These are phyloP conservation scores for Pythium coloratum DNA, from an alignment of 352 stramenopile species.

Conservation along the genomic window DNA sequence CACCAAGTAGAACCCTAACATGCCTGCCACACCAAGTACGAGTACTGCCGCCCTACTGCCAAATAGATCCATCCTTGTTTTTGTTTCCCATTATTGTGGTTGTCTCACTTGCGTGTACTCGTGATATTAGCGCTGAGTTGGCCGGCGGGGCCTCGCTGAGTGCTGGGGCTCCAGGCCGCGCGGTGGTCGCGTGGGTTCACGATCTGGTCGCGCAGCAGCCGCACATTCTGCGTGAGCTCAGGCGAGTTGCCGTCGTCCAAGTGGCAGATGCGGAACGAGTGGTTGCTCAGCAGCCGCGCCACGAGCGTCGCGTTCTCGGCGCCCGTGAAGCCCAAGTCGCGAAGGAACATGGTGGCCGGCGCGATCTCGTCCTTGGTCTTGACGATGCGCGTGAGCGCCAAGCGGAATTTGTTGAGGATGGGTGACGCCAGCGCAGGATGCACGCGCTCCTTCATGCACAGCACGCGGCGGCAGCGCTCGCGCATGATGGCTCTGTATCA, in stretches of 20 bases:
- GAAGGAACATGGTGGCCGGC: constrained; percentile 71
- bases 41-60: background rate
- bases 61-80: background rate
- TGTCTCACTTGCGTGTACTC: background rate
- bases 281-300: constrained; percentile 67
- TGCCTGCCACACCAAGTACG: background rate
- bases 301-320: constrained; percentile 69
- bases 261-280: constrained; percentile 84
- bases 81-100: constrained; percentile 4
- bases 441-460: constrained; percentile 73
- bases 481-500: constrained; percentile 44
- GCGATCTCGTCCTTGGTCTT: constrained; percentile 47
- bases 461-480: constrained; percentile 55
- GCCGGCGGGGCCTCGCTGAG: background rate
- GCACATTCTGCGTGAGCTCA: constrained; percentile 81
- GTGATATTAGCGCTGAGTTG: background rate
- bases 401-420: constrained; percentile 52
- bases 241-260: constrained; percentile 78
- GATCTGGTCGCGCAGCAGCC: constrained; percentile 59
- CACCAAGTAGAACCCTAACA: background rate
- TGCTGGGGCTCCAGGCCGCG: constrained; percentile 41
- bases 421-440: constrained; percentile 46
- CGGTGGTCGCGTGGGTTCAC: constrained; percentile 17
- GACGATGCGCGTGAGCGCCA: constrained; percentile 42
- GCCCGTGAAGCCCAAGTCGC: constrained; percentile 65